Evolutionary conservation across 495 filamentous ascomycete species (phyloP).

Genomic region (Daldinia loculata): DNA sequence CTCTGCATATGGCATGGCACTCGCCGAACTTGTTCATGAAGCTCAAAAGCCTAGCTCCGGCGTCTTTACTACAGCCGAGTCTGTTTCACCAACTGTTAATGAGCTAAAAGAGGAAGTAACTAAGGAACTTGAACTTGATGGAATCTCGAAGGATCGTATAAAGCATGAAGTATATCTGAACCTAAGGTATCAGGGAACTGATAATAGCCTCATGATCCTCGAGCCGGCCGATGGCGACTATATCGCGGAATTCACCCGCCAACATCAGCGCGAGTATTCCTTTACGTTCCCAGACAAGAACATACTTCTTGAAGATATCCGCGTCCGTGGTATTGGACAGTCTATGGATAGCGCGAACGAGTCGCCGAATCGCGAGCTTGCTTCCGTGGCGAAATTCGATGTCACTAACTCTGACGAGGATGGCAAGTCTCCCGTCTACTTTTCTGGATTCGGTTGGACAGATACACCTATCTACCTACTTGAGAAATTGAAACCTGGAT

Average conservation of each 20-base stretch:
- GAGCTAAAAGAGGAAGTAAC: conserved; percentile 66
- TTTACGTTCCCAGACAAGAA: conserved; percentile 77
- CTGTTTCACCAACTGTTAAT: conserved; percentile 46
- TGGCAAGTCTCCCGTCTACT: conserved; percentile 60
- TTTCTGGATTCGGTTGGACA: conserved; percentile 70
- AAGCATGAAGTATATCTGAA: conserved; percentile 76
- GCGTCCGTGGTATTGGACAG: conserved; percentile 78
- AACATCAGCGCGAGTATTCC: conserved; percentile 82
- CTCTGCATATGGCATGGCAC: conserved; percentile 84
- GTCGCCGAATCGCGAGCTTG: conserved; percentile 37
- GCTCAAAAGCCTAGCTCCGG: conserved; percentile 64
- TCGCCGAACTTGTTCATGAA: conserved; percentile 84
- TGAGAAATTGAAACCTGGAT: conserved; percentile 56
- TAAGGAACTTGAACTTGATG: conserved; percentile 65
- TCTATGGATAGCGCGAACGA: conserved; percentile 59
- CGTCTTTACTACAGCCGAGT: conserved; percentile 1
- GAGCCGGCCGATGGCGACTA: conserved; percentile 61
- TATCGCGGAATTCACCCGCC: conserved; percentile 62
- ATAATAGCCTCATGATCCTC: conserved; percentile 76
- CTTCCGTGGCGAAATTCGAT: background rate
- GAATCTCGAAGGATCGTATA: conserved; percentile 67
- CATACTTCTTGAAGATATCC: conserved; percentile 72
- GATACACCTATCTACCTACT: conserved; percentile 75
- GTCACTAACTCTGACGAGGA: conserved; percentile 54
- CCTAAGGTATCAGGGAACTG: conserved; percentile 76